phyloP scores from a whole-genome alignment of 352 stramenopile genomes.

The Pythium rishiriense region DNA sequence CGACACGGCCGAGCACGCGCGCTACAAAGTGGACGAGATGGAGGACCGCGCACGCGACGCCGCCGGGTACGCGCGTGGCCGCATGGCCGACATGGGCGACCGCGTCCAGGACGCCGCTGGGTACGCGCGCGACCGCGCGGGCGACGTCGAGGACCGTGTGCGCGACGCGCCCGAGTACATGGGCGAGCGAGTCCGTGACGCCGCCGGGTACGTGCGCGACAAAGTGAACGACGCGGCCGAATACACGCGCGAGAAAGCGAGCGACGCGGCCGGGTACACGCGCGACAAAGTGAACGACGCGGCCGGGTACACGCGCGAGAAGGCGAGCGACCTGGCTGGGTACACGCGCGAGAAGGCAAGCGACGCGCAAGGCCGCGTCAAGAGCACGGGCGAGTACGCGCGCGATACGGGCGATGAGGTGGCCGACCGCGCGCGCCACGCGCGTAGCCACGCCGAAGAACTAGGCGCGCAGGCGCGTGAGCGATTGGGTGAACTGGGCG shows the following conservation, averaged over 20 bases:
- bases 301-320: conserved; percentile 11
- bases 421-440: conserved; percentile 18
- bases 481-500: conserved; percentile 29
- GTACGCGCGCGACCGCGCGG: conserved; percentile 31
- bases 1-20: conserved; percentile 37
- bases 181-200: conserved; percentile 28
- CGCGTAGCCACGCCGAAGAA: conserved; percentile 27
- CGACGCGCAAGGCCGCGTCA: conserved; percentile 17
- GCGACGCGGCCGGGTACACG: conserved; percentile 8
- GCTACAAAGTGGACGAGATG: conserved; percentile 46
- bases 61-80: conserved; percentile 31
- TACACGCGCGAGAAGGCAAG: conserved; percentile 12
- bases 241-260: conserved; percentile 17
- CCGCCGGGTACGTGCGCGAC: conserved; percentile 26
- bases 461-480: conserved; percentile 25
- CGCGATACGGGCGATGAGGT: conserved; percentile 21
- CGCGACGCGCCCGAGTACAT: conserved; percentile 32
- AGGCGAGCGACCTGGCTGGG: conserved; percentile 24
- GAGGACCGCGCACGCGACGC: conserved; percentile 40
- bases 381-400: conserved; percentile 4
- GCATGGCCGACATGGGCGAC: conserved; percentile 26
- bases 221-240: conserved; percentile 17
- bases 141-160: conserved; percentile 27
- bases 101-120: conserved; percentile 26
- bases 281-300: neutral